Percentiles rank a stretch among this genome's conserved stretches.
These are phyloP conservation scores for Murraya koenigii DNA, from an alignment of 345 rosid species.

Conservation along the genomic window DNA sequence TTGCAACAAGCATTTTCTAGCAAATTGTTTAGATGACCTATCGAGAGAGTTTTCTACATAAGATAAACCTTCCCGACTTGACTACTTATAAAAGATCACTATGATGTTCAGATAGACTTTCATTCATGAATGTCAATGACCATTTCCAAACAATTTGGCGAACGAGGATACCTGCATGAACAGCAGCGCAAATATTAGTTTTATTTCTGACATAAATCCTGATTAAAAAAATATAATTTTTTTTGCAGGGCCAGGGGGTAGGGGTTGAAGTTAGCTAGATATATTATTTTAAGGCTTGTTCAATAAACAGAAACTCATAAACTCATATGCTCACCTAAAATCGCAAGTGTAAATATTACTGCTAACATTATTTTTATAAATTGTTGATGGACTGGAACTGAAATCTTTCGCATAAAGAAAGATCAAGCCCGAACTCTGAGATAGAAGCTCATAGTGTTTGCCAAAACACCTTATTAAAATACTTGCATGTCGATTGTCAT, in stretches of 20 bases:
- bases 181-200: not conserved
- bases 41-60: not conserved
- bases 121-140: not conserved
- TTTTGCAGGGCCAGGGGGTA: not conserved
- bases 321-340: slow-evolving; percentile 34
- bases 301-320: slow-evolving; percentile 1
- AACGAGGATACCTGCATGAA: slow-evolving; percentile 28
- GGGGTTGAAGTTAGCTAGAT: no score
- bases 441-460: slow-evolving; percentile 15
- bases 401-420: slow-evolving; percentile 27
- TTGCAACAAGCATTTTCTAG: no score
- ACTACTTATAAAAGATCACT: not conserved
- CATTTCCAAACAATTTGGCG: slow-evolving; percentile 13
- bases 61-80: not conserved
- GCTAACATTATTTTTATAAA: slow-evolving; percentile 24
- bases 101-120: not conserved
- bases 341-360: slow-evolving; percentile 24
- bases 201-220: not conserved
- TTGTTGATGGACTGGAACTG: slow-evolving; percentile 23
- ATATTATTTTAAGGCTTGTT: not conserved
- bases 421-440: slow-evolving; percentile 17
- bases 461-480: slow-evolving; percentile 23
- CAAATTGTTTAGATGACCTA: not conserved
- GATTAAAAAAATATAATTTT: no score
- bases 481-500: slow-evolving; percentile 22